Evolutionary conservation across 2,329 filamentous ascomycete genomes (phyloP).

Genomic region (Fusarium tricinctum): DNA sequence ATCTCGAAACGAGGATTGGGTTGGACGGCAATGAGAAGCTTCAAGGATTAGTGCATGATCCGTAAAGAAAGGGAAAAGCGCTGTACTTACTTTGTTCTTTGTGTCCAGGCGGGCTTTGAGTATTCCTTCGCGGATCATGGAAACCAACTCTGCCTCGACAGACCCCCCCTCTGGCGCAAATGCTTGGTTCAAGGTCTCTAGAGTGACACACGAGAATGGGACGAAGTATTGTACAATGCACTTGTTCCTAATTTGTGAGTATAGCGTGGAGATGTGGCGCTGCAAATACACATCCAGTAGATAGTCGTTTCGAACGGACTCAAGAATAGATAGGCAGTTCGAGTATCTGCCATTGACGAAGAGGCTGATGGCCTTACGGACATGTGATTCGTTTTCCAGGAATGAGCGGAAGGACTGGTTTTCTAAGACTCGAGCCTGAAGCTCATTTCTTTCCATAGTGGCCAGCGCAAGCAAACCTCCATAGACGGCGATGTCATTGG

Average conservation of each 20-base stretch:
- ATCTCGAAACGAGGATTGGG: constrained; percentile 76
- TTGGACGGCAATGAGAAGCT: constrained; percentile 80
- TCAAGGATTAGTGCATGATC: constrained; percentile 21
- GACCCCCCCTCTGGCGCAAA: constrained; percentile 76
- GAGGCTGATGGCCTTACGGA: constrained; percentile 88
- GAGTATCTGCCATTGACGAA: constrained; percentile 94
- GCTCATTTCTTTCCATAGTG: constrained; percentile 83
- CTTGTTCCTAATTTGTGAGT: constrained; percentile 83
- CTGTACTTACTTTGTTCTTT: constrained; percentile 74
- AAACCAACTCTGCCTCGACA: constrained; percentile 80
- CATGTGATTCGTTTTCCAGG: constrained; percentile 92
- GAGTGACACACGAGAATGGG: constrained; percentile 88
- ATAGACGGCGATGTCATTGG: constrained; percentile 93
- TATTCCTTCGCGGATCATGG: constrained; percentile 79
- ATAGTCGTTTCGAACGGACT: constrained; percentile 86
- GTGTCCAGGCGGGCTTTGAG: constrained; percentile 87
- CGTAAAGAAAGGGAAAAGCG: not conserved
- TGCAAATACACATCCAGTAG: constrained; percentile 90
- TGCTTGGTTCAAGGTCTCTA: constrained; percentile 81
- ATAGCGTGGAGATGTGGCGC: constrained; percentile 78
- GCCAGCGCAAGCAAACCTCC: constrained; percentile 91
- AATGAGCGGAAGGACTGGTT: constrained; percentile 86
- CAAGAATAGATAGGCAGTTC: constrained; percentile 84
- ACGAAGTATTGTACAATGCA: constrained; percentile 94
- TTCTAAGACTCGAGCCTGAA: constrained; percentile 83